Percentiles rank a stretch among this genome's conserved stretches.
Evolutionary conservation across 371 early-diverging fungal species (phyloP).

Genomic region (Rhizomucor miehei): DNA sequence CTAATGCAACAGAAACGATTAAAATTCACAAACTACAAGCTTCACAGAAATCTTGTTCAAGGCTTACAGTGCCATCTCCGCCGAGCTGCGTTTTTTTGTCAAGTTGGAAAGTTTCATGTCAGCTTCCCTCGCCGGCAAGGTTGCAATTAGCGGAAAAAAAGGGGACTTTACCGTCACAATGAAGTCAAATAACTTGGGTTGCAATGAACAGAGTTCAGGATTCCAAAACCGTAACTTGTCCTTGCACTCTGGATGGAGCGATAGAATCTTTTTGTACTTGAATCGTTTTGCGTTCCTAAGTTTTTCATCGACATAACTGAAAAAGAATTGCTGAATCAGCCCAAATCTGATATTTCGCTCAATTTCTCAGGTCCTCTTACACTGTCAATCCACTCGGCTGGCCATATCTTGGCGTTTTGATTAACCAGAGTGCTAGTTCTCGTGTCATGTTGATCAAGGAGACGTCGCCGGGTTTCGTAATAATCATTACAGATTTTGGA

Average conservation of each 20-base stretch:
- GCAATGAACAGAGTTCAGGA: constrained; percentile 64
- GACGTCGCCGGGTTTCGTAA: constrained; percentile 87
- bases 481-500: constrained; percentile 77
- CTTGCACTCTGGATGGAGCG: constrained; percentile 20
- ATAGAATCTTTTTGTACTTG: constrained; percentile 38
- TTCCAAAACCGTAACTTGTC: constrained; percentile 75
- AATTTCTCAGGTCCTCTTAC: constrained; percentile 27
- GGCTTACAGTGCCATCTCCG: constrained; percentile 86
- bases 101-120: constrained; percentile 30
- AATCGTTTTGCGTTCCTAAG: constrained; percentile 60
- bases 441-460: constrained; percentile 74
- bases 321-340: neutral
- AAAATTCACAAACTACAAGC: too few species aligned
- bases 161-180: constrained; percentile 68
- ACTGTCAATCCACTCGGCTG: constrained; percentile 60
- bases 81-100: constrained; percentile 71
- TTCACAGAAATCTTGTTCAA: constrained; percentile 52
- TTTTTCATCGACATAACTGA: constrained; percentile 65
- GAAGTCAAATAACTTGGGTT: constrained; percentile 75
- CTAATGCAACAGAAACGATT: constrained; percentile 57
- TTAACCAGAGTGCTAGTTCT: constrained; percentile 79
- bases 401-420: constrained; percentile 47
- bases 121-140: constrained; percentile 1
- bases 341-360: too few species aligned
- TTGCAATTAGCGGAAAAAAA: neutral